phyloP scores from a whole-genome alignment of 345 rosid species.

The Acer saccharum region DNA sequence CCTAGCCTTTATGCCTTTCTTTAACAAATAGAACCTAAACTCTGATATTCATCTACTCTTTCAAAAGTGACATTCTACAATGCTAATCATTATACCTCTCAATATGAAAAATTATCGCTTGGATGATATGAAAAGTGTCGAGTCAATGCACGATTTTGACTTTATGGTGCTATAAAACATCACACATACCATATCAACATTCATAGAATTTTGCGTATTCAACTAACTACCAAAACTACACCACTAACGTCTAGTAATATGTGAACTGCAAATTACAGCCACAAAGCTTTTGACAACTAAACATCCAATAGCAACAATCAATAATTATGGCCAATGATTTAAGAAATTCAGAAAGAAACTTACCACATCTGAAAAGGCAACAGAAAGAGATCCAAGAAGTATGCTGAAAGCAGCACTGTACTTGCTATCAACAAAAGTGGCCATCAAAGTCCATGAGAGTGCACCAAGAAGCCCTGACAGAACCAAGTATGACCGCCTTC shows the following conservation, averaged over 20 bases:
- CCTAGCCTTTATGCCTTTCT: neutral
- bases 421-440: slow-evolving; percentile 84
- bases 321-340: neutral
- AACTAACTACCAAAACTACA: neutral
- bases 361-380: slow-evolving; percentile 96
- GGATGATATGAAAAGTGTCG: neutral
- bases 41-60: neutral
- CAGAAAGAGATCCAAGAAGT: slow-evolving; percentile 91
- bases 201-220: neutral
- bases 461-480: slow-evolving; percentile 97
- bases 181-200: neutral
- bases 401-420: slow-evolving; percentile 80
- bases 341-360: slow-evolving; percentile 34
- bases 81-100: neutral
- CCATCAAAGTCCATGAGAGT: slow-evolving; percentile 96
- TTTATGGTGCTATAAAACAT: neutral
- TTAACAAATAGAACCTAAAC: neutral
- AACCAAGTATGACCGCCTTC: slow-evolving; percentile 94
- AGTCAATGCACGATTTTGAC: neutral
- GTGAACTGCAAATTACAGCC: neutral
- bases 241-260: neutral
- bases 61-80: neutral
- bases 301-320: neutral
- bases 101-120: neutral
- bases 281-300: slow-evolving; percentile 1